Base-by-base conservation (phyloP, 2,329 filamentous ascomycete genomes). In the Penicillium sp. region DNA sequence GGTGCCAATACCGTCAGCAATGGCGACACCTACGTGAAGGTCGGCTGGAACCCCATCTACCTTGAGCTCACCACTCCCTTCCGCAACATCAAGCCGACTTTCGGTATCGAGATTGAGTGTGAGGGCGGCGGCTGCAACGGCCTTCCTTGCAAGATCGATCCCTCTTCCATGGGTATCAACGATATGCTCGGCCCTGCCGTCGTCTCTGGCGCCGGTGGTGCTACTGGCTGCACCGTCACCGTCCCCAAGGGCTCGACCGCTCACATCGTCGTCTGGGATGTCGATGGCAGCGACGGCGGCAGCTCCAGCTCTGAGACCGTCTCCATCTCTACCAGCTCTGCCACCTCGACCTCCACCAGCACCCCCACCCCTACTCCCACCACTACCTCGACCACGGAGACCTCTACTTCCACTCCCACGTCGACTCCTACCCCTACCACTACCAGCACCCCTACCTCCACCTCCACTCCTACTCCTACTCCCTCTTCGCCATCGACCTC, bases 41-140 rank as follows among this genome's bases (percentile, higher is more conserved):
- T 92, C 46, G 88, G 85, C 48, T 88, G 85, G 80, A 92, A 92
- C 71, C 89, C 89, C 20, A 87, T 90, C 55, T 92, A 84, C 71
- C 79, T 80, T 27, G 78, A 85, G 61, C 61, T 70, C 12, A 59
- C 72, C 63, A 78, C 62, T 73, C 82, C 57, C 44, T 77, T 90
- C 64, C 78, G 78, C 40, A 74, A 78, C 58, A 79, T 75, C 17
- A 80, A 81, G 57, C 88, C 89, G 6, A 78, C 75, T 5, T 92
- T 83, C 59, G 88, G 88, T 57, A 69, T 91, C 47, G 84, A 84
- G 68, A 84, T 93, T 59, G 83, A 86, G 64, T 93, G 89, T 68
- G 79, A 81, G 6, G 79, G 80, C 26, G 80, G 79, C 20, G 74
- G 79, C 50, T 93, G 89, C 76, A 85, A 85, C 62, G 88, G 88